phyloP scores from a whole-genome alignment of 2,329 filamentous ascomycete species.

The Beauveria sp. region DNA sequence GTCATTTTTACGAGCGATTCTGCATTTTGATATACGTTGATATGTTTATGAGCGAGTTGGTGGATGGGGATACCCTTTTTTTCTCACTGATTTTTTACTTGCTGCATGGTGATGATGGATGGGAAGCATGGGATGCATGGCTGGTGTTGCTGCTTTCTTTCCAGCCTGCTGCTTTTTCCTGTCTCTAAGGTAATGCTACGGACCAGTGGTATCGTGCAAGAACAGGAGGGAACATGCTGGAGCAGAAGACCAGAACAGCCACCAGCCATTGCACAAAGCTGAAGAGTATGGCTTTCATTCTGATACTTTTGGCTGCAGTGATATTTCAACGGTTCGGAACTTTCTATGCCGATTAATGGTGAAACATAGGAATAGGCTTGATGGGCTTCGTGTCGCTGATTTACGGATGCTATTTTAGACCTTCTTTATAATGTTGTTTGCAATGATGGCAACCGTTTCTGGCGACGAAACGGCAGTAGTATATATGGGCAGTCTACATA shows the following conservation, averaged over 20 bases:
- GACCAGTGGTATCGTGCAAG: too few relatives aligned
- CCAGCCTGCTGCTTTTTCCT: too few relatives aligned
- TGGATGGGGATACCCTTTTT: conserved; percentile 10
- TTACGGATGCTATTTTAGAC: not conserved
- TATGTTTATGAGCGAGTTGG: not conserved
- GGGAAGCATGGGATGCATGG: not conserved
- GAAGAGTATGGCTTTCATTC: too few relatives aligned
- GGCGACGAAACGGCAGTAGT: not conserved
- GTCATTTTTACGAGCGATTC: not conserved
- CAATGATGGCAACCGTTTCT: not conserved
- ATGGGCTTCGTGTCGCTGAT: not conserved
- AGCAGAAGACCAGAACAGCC: too few relatives aligned
- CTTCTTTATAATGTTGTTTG: not conserved
- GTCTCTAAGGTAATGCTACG: too few relatives aligned
- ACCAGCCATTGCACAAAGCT: too few relatives aligned
- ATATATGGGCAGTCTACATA: not conserved
- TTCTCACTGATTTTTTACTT: not conserved
- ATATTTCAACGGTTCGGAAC: too few relatives aligned
- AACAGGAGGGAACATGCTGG: too few relatives aligned
- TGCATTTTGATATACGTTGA: not conserved
- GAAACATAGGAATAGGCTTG: too few relatives aligned
- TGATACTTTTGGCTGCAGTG: too few relatives aligned
- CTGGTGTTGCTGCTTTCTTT: too few relatives aligned
- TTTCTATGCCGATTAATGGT: too few relatives aligned
- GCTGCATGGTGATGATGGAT: not conserved